These are phyloP conservation scores for Neohortaea acidophila DNA, from an alignment of 495 filamentous ascomycete species.

Conservation along the genomic window DNA sequence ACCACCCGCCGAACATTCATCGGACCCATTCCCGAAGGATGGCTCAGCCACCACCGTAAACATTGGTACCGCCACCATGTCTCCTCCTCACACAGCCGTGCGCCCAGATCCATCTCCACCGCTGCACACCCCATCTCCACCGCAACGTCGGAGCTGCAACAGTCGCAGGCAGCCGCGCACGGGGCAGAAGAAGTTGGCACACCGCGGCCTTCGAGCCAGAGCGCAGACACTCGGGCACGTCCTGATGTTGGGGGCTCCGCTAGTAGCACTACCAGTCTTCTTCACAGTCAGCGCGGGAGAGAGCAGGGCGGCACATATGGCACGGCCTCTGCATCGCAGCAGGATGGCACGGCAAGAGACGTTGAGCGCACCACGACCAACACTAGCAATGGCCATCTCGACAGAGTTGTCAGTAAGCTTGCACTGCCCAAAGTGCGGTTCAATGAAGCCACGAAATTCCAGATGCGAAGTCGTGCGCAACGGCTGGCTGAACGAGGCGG, in stretches of 20 bases:
- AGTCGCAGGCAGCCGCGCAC: slow-evolving; percentile 21
- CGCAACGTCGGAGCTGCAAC: no score
- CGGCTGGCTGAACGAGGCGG: slow-evolving; percentile 20
- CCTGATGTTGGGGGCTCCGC: background rate
- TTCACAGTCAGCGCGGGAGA: slow-evolving; percentile 6
- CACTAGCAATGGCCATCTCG: background rate
- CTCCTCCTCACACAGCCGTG: no score
- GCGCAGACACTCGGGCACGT: slow-evolving; percentile 2
- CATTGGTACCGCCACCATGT: slow-evolving; percentile 45
- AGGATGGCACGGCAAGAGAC: no score
- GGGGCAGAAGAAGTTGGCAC: background rate
- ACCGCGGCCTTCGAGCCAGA: slow-evolving; percentile 13
- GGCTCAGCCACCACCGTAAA: slow-evolving; percentile 49
- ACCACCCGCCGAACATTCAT: slow-evolving; percentile 52
- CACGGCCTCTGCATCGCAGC: no score
- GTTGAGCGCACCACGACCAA: background rate
- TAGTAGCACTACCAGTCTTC: slow-evolving; percentile 15
- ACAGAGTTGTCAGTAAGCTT: slow-evolving; percentile 2
- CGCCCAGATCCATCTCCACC: slow-evolving; percentile 11
- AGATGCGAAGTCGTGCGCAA: slow-evolving; percentile 19
- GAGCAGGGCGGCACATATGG: background rate
- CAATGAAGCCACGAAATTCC: slow-evolving; percentile 17
- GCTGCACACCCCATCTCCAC: slow-evolving; percentile 6
- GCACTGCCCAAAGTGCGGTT: slow-evolving; percentile 8
- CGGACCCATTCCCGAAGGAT: slow-evolving; percentile 52